A percentile compares a stretch with the other conserved stretches of the same genome.
Evolutionary conservation across 1,284 basidiomycete genomes (phyloP).

Genomic region (Trametes pubescens): DNA sequence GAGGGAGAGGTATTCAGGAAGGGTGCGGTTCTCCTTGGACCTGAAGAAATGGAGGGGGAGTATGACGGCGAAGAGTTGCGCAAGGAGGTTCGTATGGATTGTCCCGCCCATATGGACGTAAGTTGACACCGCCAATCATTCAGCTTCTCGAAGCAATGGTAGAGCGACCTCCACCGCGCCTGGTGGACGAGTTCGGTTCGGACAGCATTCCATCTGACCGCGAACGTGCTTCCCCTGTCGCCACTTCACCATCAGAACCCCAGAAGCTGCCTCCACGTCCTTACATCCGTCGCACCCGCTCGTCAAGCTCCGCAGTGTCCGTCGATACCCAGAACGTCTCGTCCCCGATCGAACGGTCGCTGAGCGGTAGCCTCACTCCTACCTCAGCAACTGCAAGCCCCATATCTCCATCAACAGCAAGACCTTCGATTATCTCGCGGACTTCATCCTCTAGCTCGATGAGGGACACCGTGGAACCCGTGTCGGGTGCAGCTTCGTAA

Average conservation of each 20-base stretch:
- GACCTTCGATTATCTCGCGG: conserved; percentile 30
- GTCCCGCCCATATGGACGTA: background rate
- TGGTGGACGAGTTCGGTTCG: conserved; percentile 62
- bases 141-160: conserved; percentile 69
- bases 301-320: conserved; percentile 54
- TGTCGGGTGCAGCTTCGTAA: conserved; percentile 9
- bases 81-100: conserved; percentile 68
- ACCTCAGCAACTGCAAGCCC: conserved; percentile 29
- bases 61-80: conserved; percentile 86
- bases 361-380: conserved; percentile 23
- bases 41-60: conserved; percentile 86
- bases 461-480: conserved; percentile 25
- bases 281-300: conserved; percentile 62
- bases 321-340: conserved; percentile 28
- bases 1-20: conserved; percentile 94
- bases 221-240: conserved; percentile 27
- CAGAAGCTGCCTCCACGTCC: conserved; percentile 58
- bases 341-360: conserved; percentile 25
- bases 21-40: conserved; percentile 79
- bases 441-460: conserved; percentile 33
- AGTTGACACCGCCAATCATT: background rate
- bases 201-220: conserved; percentile 22
- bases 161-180: conserved; percentile 66
- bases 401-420: conserved; percentile 23
- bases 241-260: conserved; percentile 32